Percentiles rank a stretch among this genome's conserved stretches.
phyloP scores from a whole-genome alignment of 2,329 filamentous ascomycete species.

The Penicillium sp. region DNA sequence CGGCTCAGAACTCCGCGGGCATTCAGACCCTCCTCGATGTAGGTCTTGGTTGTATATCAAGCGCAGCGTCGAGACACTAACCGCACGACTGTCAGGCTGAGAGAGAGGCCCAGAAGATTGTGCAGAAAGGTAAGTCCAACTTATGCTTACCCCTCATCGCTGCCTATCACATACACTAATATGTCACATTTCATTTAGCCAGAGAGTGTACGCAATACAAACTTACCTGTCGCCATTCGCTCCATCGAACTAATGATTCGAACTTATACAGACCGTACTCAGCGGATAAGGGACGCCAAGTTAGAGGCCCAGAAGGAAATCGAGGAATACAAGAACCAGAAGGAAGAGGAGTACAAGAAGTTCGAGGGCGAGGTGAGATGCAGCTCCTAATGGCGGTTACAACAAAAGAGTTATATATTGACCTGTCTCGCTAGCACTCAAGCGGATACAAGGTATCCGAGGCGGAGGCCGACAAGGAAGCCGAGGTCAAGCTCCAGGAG shows the following conservation, averaged over 20 bases:
- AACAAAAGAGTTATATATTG: not conserved
- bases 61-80: constrained; percentile 7
- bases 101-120: constrained; percentile 97
- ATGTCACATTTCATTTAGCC: constrained; percentile 52
- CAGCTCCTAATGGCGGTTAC: not conserved
- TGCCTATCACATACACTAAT: constrained; percentile 18
- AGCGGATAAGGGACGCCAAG: constrained; percentile 94
- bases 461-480: constrained; percentile 74
- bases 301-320: constrained; percentile 98
- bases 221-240: constrained; percentile 9
- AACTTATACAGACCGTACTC: constrained; percentile 70
- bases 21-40: constrained; percentile 99
- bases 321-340: constrained; percentile 81
- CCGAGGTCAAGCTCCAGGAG: constrained; percentile 74
- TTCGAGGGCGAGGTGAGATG: constrained; percentile 73
- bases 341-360: constrained; percentile 92
- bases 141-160: not conserved
- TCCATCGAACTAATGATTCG: constrained; percentile 9
- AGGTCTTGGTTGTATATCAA: constrained; percentile 42
- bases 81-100: constrained; percentile 65
- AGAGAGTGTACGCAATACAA: constrained; percentile 69
- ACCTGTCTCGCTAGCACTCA: constrained; percentile 63
- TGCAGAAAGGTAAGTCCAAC: constrained; percentile 74
- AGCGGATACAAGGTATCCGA: constrained; percentile 84
- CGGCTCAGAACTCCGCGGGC: constrained; percentile 95